Percentiles rank a stretch among this genome's conserved stretches.
These are phyloP conservation scores for Sporothrix variecibatus DNA, from an alignment of 2,329 filamentous ascomycete species.

Conservation along the genomic window DNA sequence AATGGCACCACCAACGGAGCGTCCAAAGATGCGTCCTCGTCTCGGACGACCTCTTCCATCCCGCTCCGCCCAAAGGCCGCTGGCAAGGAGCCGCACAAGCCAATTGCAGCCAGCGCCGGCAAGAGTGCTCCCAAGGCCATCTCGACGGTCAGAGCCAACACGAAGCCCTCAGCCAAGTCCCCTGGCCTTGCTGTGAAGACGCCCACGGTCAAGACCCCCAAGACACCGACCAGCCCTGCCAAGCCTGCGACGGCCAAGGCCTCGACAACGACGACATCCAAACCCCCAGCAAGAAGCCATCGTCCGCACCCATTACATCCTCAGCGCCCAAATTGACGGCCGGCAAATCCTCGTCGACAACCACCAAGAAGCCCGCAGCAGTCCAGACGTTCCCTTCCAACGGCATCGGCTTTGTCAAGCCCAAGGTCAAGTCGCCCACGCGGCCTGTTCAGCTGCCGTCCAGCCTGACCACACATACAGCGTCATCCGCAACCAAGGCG, in stretches of 20 bases:
- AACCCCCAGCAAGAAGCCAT: slow-evolving; percentile 36
- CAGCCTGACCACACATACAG: slow-evolving; percentile 68
- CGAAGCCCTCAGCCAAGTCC: slow-evolving; percentile 42
- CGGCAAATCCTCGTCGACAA: not conserved
- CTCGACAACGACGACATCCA: slow-evolving; percentile 26
- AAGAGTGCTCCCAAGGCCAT: slow-evolving; percentile 38
- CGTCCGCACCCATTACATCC: slow-evolving; percentile 38
- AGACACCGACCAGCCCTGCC: slow-evolving; percentile 43
- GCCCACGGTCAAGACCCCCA: slow-evolving; percentile 41
- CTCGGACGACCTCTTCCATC: not conserved
- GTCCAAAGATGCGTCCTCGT: not conserved
- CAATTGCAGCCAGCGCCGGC: not conserved
- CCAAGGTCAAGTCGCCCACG: slow-evolving; percentile 68
- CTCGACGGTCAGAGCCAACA: slow-evolving; percentile 37
- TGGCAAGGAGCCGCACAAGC: not conserved
- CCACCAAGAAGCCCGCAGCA: slow-evolving; percentile 47
- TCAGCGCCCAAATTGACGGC: slow-evolving; percentile 34
- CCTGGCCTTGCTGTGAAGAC: slow-evolving; percentile 35
- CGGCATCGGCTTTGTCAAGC: slow-evolving; percentile 54
- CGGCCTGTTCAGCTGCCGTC: slow-evolving; percentile 66
- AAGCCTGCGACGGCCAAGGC: slow-evolving; percentile 34
- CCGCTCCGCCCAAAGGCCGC: not conserved
- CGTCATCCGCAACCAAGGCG: slow-evolving; percentile 65
- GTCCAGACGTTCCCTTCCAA: slow-evolving; percentile 43
- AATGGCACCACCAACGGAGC: not conserved